Evolutionary conservation across 345 rosid genomes (phyloP), one percentile per base, ranked within the genome.

Genomic region (Citrus glauca): DNA sequence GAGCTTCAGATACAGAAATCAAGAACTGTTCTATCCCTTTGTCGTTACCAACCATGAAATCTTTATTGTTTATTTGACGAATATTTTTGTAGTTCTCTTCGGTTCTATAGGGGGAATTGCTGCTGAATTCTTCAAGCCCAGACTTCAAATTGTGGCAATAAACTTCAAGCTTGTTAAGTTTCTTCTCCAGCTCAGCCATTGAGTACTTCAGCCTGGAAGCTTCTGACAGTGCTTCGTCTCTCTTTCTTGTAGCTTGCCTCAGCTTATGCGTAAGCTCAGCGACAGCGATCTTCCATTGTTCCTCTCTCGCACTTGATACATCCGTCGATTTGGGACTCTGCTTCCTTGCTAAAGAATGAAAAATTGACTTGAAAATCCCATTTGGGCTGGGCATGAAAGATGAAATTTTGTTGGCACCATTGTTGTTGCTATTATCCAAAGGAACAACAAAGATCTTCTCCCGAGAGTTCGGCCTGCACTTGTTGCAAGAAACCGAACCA

Each of bases 151-250:
- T 84, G 56, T 88, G 95, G 64, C 98, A 92, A 60, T 91, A 90
- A 76, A 90, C 83, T 80, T 96, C 98, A 40, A 96, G 98, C 81
- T 87, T 91, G 81, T 88, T 90, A 62, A 96, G 98, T 75, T 96
- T 96, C 82, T 90, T 94, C 86, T 96, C 99, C n/a, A 96, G 95
- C 81, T 96, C 98, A 40, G 89, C 75, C 97, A 94, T 92, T 57
- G 99, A 89, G 22, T 88, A 59, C 73, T 92, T 96, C 40, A 96
- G 85, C 81, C 85, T 89, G 2, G 94, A 91, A 76, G 94, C 94
- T 84, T 96, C 98, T 27, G 79, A 81, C 20, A 92, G 63, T 1
- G 98, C 98, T 80, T 88, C 99, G 61, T 96, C 98, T 72, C 92
- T 86, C 87, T 86, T 91, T 77, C 94, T 90, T 9, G 97, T 94